A percentile compares a stretch with the other conserved stretches of the same genome.
phyloP scores from a whole-genome alignment of 1,139 yeast species.

The Meyerozyma smithsonii region DNA sequence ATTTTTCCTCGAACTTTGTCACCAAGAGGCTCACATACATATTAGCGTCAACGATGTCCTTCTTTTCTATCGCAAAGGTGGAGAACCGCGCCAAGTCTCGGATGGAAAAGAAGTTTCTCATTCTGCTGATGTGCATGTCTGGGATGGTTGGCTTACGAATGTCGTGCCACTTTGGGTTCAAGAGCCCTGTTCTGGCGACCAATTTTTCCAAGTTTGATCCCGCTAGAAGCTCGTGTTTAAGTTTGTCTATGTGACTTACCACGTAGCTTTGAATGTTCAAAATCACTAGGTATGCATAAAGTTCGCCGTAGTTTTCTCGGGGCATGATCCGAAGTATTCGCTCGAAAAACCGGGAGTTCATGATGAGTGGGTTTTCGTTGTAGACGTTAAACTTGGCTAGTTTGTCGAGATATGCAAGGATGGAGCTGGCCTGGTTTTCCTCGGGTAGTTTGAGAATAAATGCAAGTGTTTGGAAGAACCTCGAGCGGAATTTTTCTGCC shows the following conservation, averaged over 20 bases:
- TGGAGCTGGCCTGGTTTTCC: conserved; percentile 14
- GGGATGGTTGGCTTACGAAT: conserved; percentile 17
- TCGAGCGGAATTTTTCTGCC: conserved; percentile 12
- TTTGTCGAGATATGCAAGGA: conserved; percentile 21
- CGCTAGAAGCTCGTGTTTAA: conserved; percentile 21
- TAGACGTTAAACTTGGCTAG: conserved; percentile 15
- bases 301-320: conserved; percentile 16
- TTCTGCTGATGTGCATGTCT: conserved; percentile 20
- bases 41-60: conserved; percentile 30
- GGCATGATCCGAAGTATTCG: conserved; percentile 20
- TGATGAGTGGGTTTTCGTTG: conserved; percentile 22
- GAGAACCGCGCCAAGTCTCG: conserved; percentile 24
- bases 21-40: conserved; percentile 33
- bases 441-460: conserved; percentile 14
- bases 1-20: conserved; percentile 30
- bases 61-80: conserved; percentile 18
- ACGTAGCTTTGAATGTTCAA: conserved; percentile 28
- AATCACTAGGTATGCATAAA: conserved; percentile 31
- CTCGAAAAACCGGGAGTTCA: conserved; percentile 16
- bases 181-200: conserved; percentile 34
- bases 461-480: conserved; percentile 19
- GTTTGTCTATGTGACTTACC: conserved; percentile 10
- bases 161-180: conserved; percentile 36
- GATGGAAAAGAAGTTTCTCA: conserved; percentile 29
- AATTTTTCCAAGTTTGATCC: conserved; percentile 32